Conservation (phyloP, 2,329 filamentous ascomycete genomes). For the Chaetomium olivaceum region DNA sequence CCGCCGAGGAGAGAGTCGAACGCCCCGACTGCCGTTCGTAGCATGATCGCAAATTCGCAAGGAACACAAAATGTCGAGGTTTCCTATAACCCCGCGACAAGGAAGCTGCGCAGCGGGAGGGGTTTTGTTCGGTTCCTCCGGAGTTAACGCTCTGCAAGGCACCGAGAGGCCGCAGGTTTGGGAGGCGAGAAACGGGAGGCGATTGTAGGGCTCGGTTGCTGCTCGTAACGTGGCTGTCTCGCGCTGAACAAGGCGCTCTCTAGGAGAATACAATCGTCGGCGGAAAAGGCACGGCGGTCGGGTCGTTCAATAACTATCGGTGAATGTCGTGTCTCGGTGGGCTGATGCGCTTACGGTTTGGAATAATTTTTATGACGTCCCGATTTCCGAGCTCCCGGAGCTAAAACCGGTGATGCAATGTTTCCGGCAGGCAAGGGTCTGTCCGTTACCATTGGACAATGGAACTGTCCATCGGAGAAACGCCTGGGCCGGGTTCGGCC, state of each 20-base stretch:
- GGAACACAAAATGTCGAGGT: not conserved
- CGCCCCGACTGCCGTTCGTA: constrained; percentile 26
- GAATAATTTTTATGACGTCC: constrained; percentile 24
- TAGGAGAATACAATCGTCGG: not conserved
- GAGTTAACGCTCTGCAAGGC: not conserved
- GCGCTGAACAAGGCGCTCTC: not conserved
- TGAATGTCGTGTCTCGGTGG: constrained; percentile 8
- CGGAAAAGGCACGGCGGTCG: not conserved
- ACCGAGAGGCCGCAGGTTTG: not conserved
- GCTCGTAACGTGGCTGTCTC: not conserved
- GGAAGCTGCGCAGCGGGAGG: not conserved
- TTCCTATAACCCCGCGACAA: not conserved
- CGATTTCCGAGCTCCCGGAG: constrained; percentile 21
- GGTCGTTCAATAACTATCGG: constrained; percentile 13
- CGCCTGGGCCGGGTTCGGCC: not conserved
- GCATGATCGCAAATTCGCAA: constrained; percentile 21
- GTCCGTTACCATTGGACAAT: constrained; percentile 19
- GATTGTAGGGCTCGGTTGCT: not conserved
- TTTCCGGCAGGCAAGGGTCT: not conserved
- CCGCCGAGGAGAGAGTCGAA: constrained; percentile 26
- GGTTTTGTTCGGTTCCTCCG: not conserved
- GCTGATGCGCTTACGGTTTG: constrained; percentile 18
- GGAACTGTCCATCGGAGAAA: not conserved
- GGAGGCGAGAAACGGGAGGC: not conserved
- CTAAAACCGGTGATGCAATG: constrained; percentile 25